A percentile compares a stretch with the other conserved stretches of the same genome.
These are phyloP conservation scores for Myriosclerotinia curreyana DNA, from an alignment of 2,329 filamentous ascomycete genomes.

Conservation along the genomic window DNA sequence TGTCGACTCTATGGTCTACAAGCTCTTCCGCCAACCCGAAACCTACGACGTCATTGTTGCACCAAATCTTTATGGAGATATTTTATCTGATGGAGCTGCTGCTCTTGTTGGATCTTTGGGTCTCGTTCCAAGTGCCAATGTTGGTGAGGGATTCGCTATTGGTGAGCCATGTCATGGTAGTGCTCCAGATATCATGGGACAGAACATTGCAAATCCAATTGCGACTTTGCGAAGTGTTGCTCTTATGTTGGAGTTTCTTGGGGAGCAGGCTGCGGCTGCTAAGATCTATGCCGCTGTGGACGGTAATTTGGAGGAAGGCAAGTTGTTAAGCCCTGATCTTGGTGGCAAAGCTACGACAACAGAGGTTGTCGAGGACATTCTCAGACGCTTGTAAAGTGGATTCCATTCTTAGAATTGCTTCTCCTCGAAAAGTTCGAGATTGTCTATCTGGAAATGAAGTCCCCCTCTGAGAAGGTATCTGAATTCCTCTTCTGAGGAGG, in stretches of 20 bases:
- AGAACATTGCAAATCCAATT: conserved; percentile 92
- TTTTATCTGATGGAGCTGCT: conserved; percentile 91
- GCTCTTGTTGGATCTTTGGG: conserved; percentile 89
- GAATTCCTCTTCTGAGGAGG: conserved; percentile 16
- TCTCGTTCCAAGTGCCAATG: conserved; percentile 91
- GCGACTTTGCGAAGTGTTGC: conserved; percentile 88
- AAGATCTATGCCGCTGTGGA: conserved; percentile 91
- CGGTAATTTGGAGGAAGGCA: conserved; percentile 79
- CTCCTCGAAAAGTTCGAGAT: conserved; percentile 11
- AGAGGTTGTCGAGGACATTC: conserved; percentile 82
- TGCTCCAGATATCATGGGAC: conserved; percentile 91
- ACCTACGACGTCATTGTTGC: conserved; percentile 98
- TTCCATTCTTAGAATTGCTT: conserved; percentile 22
- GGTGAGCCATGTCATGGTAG: conserved; percentile 97
- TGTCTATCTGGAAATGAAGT: conserved; percentile 17
- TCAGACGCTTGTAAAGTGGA: conserved; percentile 68
- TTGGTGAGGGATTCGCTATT: conserved; percentile 90
- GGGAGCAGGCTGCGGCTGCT: conserved; percentile 80
- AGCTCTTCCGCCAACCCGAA: conserved; percentile 93
- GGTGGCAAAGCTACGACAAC: conserved; percentile 83
- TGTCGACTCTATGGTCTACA: conserved; percentile 99
- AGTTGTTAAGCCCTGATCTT: conserved; percentile 81
- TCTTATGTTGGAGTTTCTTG: conserved; percentile 94
- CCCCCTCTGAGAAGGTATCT: conserved; percentile 18
- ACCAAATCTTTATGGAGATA: conserved; percentile 96